These are phyloP conservation scores for Plantago lanceolata DNA, from an alignment of 305 asterid species.

Conservation along the genomic window DNA sequence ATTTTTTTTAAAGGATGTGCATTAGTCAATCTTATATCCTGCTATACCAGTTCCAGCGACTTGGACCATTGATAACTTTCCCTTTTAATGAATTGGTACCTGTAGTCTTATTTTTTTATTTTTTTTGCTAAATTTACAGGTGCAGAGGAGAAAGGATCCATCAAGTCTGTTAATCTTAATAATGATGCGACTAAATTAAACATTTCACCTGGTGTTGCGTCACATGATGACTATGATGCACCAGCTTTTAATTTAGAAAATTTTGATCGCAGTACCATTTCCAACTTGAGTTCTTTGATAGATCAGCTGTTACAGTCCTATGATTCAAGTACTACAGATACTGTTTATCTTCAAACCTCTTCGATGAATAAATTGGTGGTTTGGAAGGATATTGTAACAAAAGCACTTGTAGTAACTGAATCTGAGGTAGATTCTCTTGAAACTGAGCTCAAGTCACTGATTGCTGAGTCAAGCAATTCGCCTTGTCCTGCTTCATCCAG, in stretches of 20 bases:
- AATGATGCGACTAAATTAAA: constrained; percentile 41
- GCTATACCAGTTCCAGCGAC: not conserved
- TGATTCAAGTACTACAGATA: constrained; percentile 45
- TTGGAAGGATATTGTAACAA: constrained; percentile 65
- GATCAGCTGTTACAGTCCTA: constrained; percentile 60
- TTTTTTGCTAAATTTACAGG: constrained; percentile 42
- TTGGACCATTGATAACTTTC: constrained; percentile 4
- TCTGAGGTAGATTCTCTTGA: constrained; percentile 84
- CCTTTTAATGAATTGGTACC: constrained; percentile 8
- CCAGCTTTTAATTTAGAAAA: constrained; percentile 68
- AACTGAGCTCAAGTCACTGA: constrained; percentile 61
- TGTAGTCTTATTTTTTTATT: constrained; percentile 5
- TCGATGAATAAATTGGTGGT: constrained; percentile 63
- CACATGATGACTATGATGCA: constrained; percentile 46
- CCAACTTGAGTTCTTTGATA: constrained; percentile 57
- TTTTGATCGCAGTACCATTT: constrained; percentile 53
- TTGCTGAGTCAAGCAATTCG: constrained; percentile 32
- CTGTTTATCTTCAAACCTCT: constrained; percentile 52
- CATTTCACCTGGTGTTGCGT: constrained; percentile 46
- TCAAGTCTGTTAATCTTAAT: constrained; percentile 43
- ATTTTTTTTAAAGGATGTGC: too few relatives aligned
- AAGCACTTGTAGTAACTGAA: constrained; percentile 79
- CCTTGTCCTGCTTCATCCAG: constrained; percentile 40
- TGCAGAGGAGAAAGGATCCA: constrained; percentile 59
- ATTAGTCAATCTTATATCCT: not conserved